These are phyloP conservation scores for Ogataea nakhonphanomensis DNA, from an alignment of 805 yeast species.

Conservation along the genomic window DNA sequence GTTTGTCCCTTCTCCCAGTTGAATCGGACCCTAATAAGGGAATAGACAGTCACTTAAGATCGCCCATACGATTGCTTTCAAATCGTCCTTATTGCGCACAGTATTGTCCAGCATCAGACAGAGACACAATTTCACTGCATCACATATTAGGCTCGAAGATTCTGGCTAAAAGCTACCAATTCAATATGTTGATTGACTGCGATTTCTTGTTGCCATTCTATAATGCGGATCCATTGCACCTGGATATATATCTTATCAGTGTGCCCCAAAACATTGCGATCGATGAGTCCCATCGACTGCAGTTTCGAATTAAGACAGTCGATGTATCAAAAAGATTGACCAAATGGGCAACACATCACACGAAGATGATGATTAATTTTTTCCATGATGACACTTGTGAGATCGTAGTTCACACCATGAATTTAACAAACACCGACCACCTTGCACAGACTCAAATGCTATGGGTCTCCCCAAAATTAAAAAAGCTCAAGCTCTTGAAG, in stretches of 20 bases:
- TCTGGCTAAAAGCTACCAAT: constrained; percentile 29
- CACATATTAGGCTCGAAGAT: constrained; percentile 27
- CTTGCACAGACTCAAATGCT: constrained; percentile 59
- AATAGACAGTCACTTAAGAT: constrained; percentile 2
- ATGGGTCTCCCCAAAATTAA: constrained; percentile 55
- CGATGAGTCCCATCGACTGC: constrained; percentile 29
- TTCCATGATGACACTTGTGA: constrained; percentile 44
- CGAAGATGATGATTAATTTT: constrained; percentile 63
- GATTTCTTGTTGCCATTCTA: constrained; percentile 24
- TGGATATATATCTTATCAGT: constrained; percentile 26
- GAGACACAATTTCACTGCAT: constrained; percentile 27
- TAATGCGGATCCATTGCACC: constrained; percentile 20
- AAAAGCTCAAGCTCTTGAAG: constrained; percentile 1
- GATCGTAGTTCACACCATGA: constrained; percentile 57
- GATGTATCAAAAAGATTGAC: constrained; percentile 28
- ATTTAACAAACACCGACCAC: constrained; percentile 53
- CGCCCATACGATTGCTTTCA: constrained; percentile 28
- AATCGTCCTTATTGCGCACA: constrained; percentile 22
- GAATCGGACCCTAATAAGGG: too few relatives aligned
- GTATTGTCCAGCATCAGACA: constrained; percentile 21
- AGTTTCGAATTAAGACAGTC: constrained; percentile 23
- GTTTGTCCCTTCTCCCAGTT: too few relatives aligned
- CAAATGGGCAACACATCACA: constrained; percentile 53
- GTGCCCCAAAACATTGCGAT: constrained; percentile 33
- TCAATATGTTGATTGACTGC: constrained; percentile 32